Percentiles rank a stretch among this genome's conserved stretches.
Evolutionary conservation across 352 stramenopile genomes (phyloP).

Genomic region (Globisporangium nagaii): DNA sequence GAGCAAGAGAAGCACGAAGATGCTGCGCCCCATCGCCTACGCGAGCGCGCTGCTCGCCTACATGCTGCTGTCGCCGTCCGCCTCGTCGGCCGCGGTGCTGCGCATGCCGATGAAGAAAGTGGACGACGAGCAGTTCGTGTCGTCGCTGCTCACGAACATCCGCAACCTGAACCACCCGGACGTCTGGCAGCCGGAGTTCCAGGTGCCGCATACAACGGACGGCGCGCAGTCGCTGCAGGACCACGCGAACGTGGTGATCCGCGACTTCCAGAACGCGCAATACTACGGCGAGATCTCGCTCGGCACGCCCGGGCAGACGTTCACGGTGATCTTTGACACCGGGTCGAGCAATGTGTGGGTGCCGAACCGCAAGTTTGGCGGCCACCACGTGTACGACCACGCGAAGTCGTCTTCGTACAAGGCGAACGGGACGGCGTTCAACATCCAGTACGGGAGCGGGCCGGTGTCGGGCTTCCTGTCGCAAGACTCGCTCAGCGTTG

Average conservation of each 20-base stretch:
- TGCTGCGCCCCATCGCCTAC: slow-evolving; percentile 11
- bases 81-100: slow-evolving; percentile 23
- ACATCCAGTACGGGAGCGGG: slow-evolving; percentile 86
- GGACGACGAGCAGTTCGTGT: slow-evolving; percentile 54
- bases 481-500: slow-evolving; percentile 46
- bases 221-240: slow-evolving; percentile 7
- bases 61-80: slow-evolving; percentile 4
- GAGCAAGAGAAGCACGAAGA: background rate
- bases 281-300: slow-evolving; percentile 90
- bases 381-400: slow-evolving; percentile 57
- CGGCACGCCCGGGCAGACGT: slow-evolving; percentile 21
- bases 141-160: slow-evolving; percentile 45
- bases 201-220: background rate
- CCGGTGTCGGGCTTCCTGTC: slow-evolving; percentile 74
- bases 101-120: slow-evolving; percentile 72
- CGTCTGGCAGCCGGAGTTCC: slow-evolving; percentile 43
- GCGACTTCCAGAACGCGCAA: slow-evolving; percentile 91
- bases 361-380: slow-evolving; percentile 15
- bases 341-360: slow-evolving; percentile 30
- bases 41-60: slow-evolving; percentile 9
- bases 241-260: slow-evolving; percentile 65
- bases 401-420: slow-evolving; percentile 53
- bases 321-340: slow-evolving; percentile 32
- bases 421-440: slow-evolving; percentile 69
- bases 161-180: slow-evolving; percentile 27